A percentile compares a stretch with the other conserved stretches of the same genome.
Evolutionary conservation across 2,329 filamentous ascomycete species (phyloP).

Genomic region (Microsporum audouinii): DNA sequence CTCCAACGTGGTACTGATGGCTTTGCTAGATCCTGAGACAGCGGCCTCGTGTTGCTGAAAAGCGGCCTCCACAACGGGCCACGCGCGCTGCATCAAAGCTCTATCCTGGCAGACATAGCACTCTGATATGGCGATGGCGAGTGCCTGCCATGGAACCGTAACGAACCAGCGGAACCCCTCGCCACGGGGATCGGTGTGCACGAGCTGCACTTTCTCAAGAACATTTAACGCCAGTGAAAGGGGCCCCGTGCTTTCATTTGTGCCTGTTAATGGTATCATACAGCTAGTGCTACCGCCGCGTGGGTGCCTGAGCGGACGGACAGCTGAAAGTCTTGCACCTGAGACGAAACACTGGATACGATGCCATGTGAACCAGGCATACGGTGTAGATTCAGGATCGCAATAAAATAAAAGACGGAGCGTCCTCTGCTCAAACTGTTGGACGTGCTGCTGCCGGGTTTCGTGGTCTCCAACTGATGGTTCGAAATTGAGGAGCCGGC

Average conservation of each 20-base stretch:
- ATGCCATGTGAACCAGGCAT: not conserved
- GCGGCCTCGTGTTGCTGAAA: not conserved
- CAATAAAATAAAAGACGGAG: not conserved
- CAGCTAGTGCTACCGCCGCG: not conserved
- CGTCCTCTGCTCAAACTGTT: not conserved
- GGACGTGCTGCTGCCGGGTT: not conserved
- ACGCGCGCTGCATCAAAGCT: not conserved
- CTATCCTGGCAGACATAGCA: not conserved
- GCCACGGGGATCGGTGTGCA: not conserved
- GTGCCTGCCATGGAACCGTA: not conserved
- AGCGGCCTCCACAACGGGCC: not conserved
- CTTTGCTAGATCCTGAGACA: not conserved
- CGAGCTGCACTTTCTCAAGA: not conserved
- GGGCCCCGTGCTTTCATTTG: not conserved
- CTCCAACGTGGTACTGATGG: not conserved
- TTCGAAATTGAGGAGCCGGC: not conserved
- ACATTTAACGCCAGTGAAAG: not conserved
- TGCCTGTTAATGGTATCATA: not conserved
- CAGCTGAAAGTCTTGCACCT: not conserved
- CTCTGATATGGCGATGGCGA: not conserved
- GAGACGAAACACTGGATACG: not conserved
- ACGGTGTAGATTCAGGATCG: not conserved
- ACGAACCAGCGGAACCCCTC: not conserved
- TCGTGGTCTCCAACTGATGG: not conserved
- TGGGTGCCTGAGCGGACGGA: not conserved